Conservation (phyloP, 1,139 yeast species). For the Kodamaea sp. region DNA sequence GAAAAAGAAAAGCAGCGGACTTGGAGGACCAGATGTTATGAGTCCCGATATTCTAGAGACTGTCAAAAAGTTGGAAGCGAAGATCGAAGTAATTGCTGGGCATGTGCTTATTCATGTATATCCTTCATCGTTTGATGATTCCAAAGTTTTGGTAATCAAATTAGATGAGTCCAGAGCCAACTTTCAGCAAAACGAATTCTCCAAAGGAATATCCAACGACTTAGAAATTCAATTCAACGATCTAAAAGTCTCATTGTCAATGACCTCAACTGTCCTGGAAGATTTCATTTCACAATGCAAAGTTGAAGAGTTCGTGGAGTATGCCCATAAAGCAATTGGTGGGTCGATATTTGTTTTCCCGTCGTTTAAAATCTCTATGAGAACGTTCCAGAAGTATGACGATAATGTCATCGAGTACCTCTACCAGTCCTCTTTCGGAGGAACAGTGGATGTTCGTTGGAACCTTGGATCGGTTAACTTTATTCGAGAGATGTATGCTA, state of each 20-base stretch:
- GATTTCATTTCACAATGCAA: constrained; percentile 42
- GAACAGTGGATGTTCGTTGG: constrained; percentile 90
- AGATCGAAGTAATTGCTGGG: constrained; percentile 61
- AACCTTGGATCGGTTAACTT: constrained; percentile 90
- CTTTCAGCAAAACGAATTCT: constrained; percentile 58
- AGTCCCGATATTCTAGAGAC: constrained; percentile 34
- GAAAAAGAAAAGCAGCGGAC: constrained; percentile 10
- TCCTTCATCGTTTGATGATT: constrained; percentile 75
- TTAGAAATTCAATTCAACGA: constrained; percentile 58
- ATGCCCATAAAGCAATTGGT: constrained; percentile 66
- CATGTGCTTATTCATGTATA: constrained; percentile 61
- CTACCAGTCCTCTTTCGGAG: constrained; percentile 76
- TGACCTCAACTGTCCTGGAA: constrained; percentile 47
- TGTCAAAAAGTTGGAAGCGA: constrained; percentile 53
- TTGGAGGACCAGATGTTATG: too few species aligned
- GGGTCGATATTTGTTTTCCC: constrained; percentile 84
- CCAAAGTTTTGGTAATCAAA: constrained; percentile 67
- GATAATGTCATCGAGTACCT: constrained; percentile 60
- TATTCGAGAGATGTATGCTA: constrained; percentile 77
- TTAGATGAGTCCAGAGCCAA: constrained; percentile 61
- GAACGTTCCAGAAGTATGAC: constrained; percentile 59
- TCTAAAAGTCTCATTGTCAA: constrained; percentile 65
- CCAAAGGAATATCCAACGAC: constrained; percentile 50
- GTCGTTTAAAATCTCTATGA: constrained; percentile 71
- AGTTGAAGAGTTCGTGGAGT: constrained; percentile 55